Evolutionary conservation across 805 yeast genomes (phyloP).

Genomic region (Candida piceae): DNA sequence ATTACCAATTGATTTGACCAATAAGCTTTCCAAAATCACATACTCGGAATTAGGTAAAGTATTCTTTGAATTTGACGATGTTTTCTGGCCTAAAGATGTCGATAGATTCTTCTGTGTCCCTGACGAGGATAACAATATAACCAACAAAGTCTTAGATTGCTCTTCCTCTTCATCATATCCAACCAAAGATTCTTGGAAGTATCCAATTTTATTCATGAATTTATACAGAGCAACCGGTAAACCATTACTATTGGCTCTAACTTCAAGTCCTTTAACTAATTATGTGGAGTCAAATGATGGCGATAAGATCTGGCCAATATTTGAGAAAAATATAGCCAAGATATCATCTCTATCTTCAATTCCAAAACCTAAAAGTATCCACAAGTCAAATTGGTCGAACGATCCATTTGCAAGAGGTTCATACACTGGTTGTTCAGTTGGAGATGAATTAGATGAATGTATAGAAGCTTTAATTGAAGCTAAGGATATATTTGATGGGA

Average conservation of each 20-base stretch:
- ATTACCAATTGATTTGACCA: constrained; percentile 31
- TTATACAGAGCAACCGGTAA: constrained; percentile 25
- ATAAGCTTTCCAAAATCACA: constrained; percentile 27
- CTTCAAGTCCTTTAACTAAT: constrained; percentile 46
- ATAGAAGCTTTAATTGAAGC: constrained; percentile 36
- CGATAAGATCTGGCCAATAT: constrained; percentile 39
- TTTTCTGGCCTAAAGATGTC: constrained; percentile 39
- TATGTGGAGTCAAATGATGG: constrained; percentile 38
- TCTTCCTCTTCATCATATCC: too few species aligned
- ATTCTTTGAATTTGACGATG: constrained; percentile 39
- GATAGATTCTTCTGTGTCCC: constrained; percentile 31
- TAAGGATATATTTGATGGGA: constrained; percentile 35
- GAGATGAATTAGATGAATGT: constrained; percentile 23
- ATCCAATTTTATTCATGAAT: constrained; percentile 28
- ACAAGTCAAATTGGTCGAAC: constrained; percentile 42
- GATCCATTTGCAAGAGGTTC: constrained; percentile 52
- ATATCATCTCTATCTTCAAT: constrained; percentile 15
- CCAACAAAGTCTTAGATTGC: constrained; percentile 7
- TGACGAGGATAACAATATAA: constrained; percentile 22
- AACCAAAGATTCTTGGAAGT: constrained; percentile 18
- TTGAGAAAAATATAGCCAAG: constrained; percentile 36
- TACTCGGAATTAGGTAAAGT: constrained; percentile 45
- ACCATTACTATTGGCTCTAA: constrained; percentile 40
- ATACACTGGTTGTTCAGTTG: constrained; percentile 27
- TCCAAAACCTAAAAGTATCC: constrained; percentile 22